Conservation (phyloP, 2,329 filamentous ascomycete species). For the Leptographium wingfieldii region DNA sequence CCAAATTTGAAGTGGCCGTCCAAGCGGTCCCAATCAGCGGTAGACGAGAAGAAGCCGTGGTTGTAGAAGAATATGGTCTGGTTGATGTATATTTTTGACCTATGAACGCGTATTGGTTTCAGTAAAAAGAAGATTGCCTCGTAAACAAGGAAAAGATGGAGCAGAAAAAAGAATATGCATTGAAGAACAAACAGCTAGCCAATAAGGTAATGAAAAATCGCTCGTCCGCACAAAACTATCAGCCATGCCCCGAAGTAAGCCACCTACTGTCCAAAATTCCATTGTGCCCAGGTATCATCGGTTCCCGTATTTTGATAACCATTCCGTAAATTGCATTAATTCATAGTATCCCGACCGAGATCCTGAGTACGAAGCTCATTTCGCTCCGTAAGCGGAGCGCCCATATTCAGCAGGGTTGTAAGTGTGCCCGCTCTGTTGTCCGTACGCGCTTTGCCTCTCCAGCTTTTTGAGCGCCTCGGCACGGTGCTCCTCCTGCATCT, state of each 20-base stretch:
- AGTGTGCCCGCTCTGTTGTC: conserved; percentile 11
- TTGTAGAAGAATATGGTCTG: too few relatives aligned
- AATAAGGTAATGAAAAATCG: neutral
- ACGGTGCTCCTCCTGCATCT: conserved; percentile 31
- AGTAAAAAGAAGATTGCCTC: neutral
- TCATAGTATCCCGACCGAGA: neutral
- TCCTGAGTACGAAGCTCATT: neutral
- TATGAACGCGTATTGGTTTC: too few relatives aligned
- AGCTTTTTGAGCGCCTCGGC: conserved; percentile 16
- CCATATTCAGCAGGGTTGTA: conserved; percentile 30
- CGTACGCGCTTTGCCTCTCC: conserved; percentile 5
- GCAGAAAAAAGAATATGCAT: neutral
- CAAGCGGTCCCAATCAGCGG: neutral
- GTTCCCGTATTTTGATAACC: neutral
- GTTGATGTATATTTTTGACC: too few relatives aligned
- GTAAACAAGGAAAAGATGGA: neutral
- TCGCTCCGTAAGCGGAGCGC: neutral
- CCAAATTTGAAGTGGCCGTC: too few relatives aligned
- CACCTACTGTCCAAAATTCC: neutral
- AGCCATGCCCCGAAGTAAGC: neutral
- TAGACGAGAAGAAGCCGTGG: neutral
- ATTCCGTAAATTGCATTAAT: neutral
- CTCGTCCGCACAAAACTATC: neutral
- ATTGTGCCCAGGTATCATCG: neutral
- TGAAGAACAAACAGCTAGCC: neutral